Evolutionary conservation across 805 yeast species (phyloP).

Genomic region (Kluyveromyces siamensis): DNA sequence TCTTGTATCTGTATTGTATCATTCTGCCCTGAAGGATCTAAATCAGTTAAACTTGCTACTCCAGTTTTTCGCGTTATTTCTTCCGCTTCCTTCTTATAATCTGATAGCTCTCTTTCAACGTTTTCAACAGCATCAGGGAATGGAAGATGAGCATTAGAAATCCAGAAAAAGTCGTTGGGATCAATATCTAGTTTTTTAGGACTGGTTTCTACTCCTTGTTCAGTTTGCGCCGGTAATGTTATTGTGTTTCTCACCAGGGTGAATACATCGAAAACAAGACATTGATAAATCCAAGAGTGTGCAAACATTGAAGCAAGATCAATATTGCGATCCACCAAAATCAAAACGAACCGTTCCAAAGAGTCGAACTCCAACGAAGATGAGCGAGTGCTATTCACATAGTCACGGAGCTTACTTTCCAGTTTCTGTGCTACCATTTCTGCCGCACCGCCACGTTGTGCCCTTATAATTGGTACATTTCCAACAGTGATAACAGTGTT

Average conservation of each 20-base stretch:
- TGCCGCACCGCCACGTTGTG: slow-evolving; percentile 91
- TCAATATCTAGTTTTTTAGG: slow-evolving; percentile 74
- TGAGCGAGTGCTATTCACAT: slow-evolving; percentile 55
- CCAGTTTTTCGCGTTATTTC: slow-evolving; percentile 72
- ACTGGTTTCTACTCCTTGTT: slow-evolving; percentile 30
- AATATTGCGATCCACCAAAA: slow-evolving; percentile 78
- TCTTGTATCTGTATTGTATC: slow-evolving; percentile 67
- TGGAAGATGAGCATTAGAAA: slow-evolving; percentile 71
- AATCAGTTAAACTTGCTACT: slow-evolving; percentile 61
- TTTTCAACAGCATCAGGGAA: slow-evolving; percentile 99
- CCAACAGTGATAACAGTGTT: slow-evolving; percentile 71
- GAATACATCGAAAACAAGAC: slow-evolving; percentile 90
- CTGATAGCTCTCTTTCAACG: slow-evolving; percentile 73
- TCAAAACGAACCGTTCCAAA: slow-evolving; percentile 62
- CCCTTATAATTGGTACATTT: slow-evolving; percentile 80
- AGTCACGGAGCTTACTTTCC: slow-evolving; percentile 77
- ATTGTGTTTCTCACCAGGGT: slow-evolving; percentile 76
- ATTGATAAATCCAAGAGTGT: slow-evolving; percentile 97
- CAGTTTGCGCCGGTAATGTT: slow-evolving; percentile 39
- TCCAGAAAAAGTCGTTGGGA: slow-evolving; percentile 92
- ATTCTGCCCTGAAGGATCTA: slow-evolving; percentile 43
- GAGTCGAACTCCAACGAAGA: slow-evolving; percentile 18
- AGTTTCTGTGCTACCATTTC: slow-evolving; percentile 84
- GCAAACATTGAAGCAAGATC: slow-evolving; percentile 91
- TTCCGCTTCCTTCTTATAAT: slow-evolving; percentile 80